phyloP scores from a whole-genome alignment of 2,329 filamentous ascomycete genomes.

The Aureobasidium leucospermi region DNA sequence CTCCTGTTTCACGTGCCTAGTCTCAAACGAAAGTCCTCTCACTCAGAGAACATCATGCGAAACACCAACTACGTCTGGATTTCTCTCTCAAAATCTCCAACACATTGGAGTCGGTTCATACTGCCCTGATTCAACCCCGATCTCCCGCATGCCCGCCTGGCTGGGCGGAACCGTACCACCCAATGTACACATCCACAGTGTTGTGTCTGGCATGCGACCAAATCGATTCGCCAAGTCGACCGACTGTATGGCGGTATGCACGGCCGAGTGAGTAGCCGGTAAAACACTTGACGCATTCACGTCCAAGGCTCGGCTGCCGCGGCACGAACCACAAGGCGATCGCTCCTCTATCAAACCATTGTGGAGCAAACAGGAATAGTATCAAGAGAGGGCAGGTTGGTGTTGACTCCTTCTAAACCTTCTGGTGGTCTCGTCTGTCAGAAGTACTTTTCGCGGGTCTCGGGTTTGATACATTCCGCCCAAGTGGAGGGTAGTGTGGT shows the following conservation, averaged over 20 bases:
- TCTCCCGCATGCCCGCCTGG: not conserved
- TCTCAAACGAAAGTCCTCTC: not conserved
- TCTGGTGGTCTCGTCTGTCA: not conserved
- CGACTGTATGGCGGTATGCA: not conserved
- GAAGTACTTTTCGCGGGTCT: not conserved
- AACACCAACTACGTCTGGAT: not conserved
- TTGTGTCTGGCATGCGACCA: not conserved
- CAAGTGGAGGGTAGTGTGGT: not conserved
- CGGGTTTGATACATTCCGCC: not conserved
- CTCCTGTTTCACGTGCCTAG: conserved; percentile 3
- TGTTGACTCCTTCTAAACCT: not conserved
- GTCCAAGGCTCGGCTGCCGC: not conserved
- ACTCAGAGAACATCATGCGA: not conserved
- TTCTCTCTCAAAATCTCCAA: not conserved
- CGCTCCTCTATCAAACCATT: not conserved
- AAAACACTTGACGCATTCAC: not conserved
- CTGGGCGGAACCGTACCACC: not conserved
- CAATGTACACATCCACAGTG: not conserved
- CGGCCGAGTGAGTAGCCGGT: not conserved
- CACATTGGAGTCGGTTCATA: not conserved
- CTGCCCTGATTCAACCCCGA: not conserved
- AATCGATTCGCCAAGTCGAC: not conserved
- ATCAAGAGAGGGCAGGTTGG: not conserved
- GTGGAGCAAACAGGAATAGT: conserved; percentile 6
- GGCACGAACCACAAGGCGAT: conserved; percentile 7